A percentile compares a stretch with the other conserved stretches of the same genome.
phyloP scores from a whole-genome alignment of 768 basidiomycete genomes.

The Leucosporidium scottii region DNA sequence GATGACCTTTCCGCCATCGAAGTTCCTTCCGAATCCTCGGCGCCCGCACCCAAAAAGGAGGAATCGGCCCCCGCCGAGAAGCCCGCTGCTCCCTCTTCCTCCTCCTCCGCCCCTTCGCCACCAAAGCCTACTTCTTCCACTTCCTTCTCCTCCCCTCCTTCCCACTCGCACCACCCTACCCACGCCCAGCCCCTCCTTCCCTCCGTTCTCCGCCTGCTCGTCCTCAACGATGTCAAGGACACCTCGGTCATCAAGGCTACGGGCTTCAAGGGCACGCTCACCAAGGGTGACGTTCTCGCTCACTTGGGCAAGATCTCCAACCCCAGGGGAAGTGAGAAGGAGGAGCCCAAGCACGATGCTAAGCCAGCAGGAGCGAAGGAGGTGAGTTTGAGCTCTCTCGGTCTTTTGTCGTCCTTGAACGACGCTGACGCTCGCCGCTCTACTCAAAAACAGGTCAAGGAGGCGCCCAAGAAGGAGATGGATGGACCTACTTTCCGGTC shows the following conservation, averaged over 20 bases:
- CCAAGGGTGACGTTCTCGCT: constrained; percentile 88
- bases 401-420: not conserved
- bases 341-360: constrained; percentile 9
- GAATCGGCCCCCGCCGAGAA: constrained; percentile 27
- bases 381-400: not conserved
- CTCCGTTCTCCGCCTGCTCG: constrained; percentile 73
- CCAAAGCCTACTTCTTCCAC: constrained; percentile 39
- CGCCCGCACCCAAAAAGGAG: constrained; percentile 47
- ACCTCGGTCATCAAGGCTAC: constrained; percentile 72
- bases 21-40: constrained; percentile 25
- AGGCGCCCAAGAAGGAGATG: constrained; percentile 9
- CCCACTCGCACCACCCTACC: constrained; percentile 35
- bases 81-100: constrained; percentile 15
- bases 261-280: constrained; percentile 85
- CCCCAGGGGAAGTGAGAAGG: constrained; percentile 61
- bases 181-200: constrained; percentile 61
- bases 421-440: not conserved
- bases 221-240: constrained; percentile 57
- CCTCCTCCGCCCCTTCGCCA: constrained; percentile 38
- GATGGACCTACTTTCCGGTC: constrained; percentile 19
- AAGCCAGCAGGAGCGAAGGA: not conserved
- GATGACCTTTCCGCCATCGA: constrained; percentile 86
- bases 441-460: not conserved
- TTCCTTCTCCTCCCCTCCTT: constrained; percentile 20
- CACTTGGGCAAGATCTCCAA: constrained; percentile 74